phyloP scores from a whole-genome alignment of 768 basidiomycete genomes.

The Lactifluus hygrophoroides region DNA sequence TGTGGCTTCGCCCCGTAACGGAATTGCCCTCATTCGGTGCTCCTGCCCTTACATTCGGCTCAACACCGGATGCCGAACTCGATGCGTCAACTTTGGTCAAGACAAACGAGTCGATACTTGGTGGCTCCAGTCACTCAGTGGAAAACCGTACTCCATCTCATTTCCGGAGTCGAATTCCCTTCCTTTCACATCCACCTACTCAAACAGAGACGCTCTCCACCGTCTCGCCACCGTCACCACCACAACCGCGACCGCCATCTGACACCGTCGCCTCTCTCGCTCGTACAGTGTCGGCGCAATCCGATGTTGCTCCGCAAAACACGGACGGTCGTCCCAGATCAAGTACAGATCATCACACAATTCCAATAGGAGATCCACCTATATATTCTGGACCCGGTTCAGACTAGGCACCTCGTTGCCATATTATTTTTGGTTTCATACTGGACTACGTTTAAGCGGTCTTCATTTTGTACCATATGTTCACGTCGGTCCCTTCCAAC shows the following conservation, averaged over 20 bases:
- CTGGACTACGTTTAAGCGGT: not conserved
- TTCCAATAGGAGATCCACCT: conserved; percentile 5
- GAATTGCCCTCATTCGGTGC: conserved; percentile 12
- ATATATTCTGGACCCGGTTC: conserved; percentile 6
- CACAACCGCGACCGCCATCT: not conserved
- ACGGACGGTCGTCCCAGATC: not conserved
- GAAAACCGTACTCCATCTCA: not conserved
- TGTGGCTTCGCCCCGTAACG: conserved; percentile 3
- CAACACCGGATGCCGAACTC: not conserved
- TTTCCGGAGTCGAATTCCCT: conserved; percentile 5
- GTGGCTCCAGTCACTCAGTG: not conserved
- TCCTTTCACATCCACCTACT: not conserved
- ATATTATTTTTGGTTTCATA: conserved; percentile 1
- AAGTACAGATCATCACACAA: not conserved
- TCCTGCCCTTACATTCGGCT: conserved; percentile 8
- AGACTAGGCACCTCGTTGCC: not conserved
- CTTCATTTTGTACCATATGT: conserved; percentile 9
- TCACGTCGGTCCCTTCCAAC: not conserved
- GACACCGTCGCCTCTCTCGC: not conserved
- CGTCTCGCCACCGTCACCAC: not conserved
- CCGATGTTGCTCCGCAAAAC: not conserved
- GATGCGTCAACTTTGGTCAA: not conserved
- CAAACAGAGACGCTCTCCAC: not conserved
- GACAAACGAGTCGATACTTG: not conserved
- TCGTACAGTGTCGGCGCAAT: not conserved